A percentile compares a stretch with the other conserved stretches of the same genome.
Evolutionary conservation across 768 basidiomycete genomes (phyloP).

Genomic region (Hebeloma cylindrosporum): DNA sequence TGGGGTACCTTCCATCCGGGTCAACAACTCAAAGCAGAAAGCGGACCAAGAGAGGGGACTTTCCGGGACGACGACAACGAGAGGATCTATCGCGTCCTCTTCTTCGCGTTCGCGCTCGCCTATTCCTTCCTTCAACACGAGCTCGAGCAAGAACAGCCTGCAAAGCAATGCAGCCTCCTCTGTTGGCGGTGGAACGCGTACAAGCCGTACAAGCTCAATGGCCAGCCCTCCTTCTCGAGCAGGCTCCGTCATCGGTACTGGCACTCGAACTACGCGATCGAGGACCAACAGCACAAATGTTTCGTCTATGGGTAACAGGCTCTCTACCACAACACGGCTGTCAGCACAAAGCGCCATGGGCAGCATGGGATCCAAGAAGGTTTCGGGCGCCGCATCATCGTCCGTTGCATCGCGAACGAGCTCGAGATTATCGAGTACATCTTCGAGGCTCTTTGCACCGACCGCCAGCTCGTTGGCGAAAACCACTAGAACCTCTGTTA

Average conservation of each 20-base stretch:
- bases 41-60: not conserved
- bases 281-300: conserved; percentile 26
- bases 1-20: conserved; percentile 16
- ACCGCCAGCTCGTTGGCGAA: conserved; percentile 79
- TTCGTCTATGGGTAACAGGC: conserved; percentile 47
- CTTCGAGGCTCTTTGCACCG: conserved; percentile 62
- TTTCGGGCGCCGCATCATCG: conserved; percentile 8
- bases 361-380: conserved; percentile 38
- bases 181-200: conserved; percentile 6
- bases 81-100: conserved; percentile 20
- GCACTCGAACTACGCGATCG: conserved; percentile 20
- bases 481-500: conserved; percentile 27
- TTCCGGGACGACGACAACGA: not conserved
- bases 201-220: conserved; percentile 12
- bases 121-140: conserved; percentile 23
- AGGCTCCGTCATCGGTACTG: conserved; percentile 16
- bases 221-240: conserved; percentile 5
- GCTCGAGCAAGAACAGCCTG: conserved; percentile 16
- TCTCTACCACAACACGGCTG: conserved; percentile 20
- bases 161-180: conserved; percentile 13
- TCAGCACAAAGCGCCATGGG: conserved; percentile 24
- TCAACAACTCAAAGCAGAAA: conserved; percentile 16
- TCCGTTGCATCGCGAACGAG: conserved; percentile 20
- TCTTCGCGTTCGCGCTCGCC: conserved; percentile 29
- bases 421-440: conserved; percentile 28